Percentiles rank a stretch among this genome's conserved stretches.
Evolutionary conservation across 1,284 basidiomycete genomes (phyloP).

Genomic region (Porphyrellus sp.): DNA sequence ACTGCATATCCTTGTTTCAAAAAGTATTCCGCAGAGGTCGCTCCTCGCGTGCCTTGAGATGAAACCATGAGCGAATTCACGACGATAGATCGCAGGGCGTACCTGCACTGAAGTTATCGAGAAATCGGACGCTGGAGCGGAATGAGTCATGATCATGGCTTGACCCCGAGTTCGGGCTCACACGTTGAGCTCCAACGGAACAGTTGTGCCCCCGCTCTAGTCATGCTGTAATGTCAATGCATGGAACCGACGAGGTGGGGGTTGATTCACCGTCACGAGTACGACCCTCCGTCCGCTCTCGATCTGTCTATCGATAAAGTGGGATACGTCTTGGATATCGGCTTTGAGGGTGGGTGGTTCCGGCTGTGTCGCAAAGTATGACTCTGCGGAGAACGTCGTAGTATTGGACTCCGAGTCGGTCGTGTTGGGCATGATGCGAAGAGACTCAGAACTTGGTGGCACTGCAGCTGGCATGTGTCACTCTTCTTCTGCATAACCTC

Average conservation of each 20-base stretch:
- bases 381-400: constrained; percentile 71
- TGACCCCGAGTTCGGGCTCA: constrained; percentile 47
- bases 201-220: constrained; percentile 93
- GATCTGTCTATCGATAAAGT: constrained; percentile 72
- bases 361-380: constrained; percentile 82
- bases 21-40: constrained; percentile 98
- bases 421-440: too few species aligned
- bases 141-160: constrained; percentile 25
- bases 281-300: constrained; percentile 75
- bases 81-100: constrained; percentile 25
- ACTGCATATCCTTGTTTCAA: constrained; percentile 92
- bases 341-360: constrained; percentile 68
- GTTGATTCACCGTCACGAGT: constrained; percentile 82
- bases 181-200: constrained; percentile 95
- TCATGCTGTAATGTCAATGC: constrained; percentile 8
- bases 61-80: not conserved
- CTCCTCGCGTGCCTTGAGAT: constrained; percentile 81
- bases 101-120: constrained; percentile 99
- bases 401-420: not conserved
- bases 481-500: too few species aligned
- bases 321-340: constrained; percentile 58
- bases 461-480: too few species aligned
- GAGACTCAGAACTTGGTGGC: too few species aligned
- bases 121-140: constrained; percentile 80
- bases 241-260: constrained; percentile 7